These are phyloP conservation scores for Sapria himalayana DNA, from an alignment of 345 rosid species.

Conservation along the genomic window DNA sequence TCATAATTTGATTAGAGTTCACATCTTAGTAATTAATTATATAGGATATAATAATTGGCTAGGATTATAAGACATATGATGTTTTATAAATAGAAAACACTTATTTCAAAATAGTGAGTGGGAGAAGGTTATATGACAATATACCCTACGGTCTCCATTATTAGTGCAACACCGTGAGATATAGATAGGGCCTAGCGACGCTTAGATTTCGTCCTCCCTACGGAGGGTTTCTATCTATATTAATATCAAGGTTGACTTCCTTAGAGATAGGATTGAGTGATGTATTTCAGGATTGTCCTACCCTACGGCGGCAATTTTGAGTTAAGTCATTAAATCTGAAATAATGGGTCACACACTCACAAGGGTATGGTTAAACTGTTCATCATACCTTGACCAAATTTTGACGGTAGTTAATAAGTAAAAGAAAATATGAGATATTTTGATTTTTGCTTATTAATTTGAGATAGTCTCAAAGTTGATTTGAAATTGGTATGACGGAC, in stretches of 20 bases:
- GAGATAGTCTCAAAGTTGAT: neutral
- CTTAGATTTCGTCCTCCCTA: neutral
- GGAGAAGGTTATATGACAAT: neutral
- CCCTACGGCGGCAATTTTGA: neutral
- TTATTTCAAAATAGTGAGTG: neutral
- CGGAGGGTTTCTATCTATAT: neutral
- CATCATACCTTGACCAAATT: neutral
- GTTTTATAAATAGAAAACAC: neutral
- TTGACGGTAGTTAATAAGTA: too few species aligned
- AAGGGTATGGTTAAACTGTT: neutral
- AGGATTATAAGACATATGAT: neutral
- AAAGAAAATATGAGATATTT: neutral
- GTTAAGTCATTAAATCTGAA: neutral
- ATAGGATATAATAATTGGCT: too few species aligned
- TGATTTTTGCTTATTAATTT: neutral
- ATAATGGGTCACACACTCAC: neutral
- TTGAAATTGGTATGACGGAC: neutral
- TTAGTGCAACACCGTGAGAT: neutral
- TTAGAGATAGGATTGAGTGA: neutral
- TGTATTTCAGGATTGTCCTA: neutral
- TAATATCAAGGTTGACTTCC: neutral
- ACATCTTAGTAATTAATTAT: too few species aligned
- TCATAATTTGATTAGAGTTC: too few species aligned
- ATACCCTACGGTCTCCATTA: neutral
- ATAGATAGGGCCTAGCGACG: neutral